Conservation (phyloP, 805 yeast species). For the Dipodascus geniculatus region DNA sequence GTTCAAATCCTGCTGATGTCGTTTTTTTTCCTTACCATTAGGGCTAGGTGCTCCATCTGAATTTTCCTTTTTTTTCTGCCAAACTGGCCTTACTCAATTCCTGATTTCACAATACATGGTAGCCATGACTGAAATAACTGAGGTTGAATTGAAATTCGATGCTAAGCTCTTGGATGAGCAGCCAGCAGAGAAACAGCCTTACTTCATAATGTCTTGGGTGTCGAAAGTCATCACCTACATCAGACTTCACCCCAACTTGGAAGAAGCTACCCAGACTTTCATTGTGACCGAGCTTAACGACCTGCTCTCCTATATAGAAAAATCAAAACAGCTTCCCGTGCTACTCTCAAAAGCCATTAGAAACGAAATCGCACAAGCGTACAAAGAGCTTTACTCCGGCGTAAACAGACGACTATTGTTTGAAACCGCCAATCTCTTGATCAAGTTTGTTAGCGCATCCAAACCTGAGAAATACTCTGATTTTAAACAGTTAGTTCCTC, state of each 20-base stretch:
- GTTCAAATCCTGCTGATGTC: slow-evolving; percentile 73
- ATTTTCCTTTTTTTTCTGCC: not conserved
- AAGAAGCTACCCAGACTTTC: slow-evolving; percentile 10
- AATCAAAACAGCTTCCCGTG: slow-evolving; percentile 5
- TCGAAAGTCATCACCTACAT: slow-evolving; percentile 6
- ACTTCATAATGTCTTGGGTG: slow-evolving; percentile 11
- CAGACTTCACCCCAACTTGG: not conserved
- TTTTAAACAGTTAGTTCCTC: slow-evolving; percentile 18
- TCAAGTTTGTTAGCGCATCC: slow-evolving; percentile 15
- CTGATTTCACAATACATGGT: not conserved
- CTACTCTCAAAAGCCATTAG: slow-evolving; percentile 11
- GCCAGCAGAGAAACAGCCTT: slow-evolving; percentile 12
- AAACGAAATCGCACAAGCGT: slow-evolving; percentile 8
- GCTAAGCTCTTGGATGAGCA: slow-evolving; percentile 4
- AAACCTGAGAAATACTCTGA: slow-evolving; percentile 21
- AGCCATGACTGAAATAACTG: not conserved
- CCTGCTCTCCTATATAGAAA: slow-evolving; percentile 9
- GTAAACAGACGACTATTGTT: slow-evolving; percentile 12
- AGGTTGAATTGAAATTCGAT: slow-evolving; percentile 1
- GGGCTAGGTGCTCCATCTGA: not conserved
- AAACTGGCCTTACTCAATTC: not conserved
- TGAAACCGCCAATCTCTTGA: slow-evolving; percentile 18
- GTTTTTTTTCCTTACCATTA: slow-evolving; percentile 27
- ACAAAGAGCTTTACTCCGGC: slow-evolving; percentile 7
- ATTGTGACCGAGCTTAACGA: slow-evolving; percentile 7